Percentiles rank a stretch among this genome's conserved stretches.
These are phyloP conservation scores for Trichoderma sp. DNA, from an alignment of 2,329 filamentous ascomycete genomes.

Conservation along the genomic window DNA sequence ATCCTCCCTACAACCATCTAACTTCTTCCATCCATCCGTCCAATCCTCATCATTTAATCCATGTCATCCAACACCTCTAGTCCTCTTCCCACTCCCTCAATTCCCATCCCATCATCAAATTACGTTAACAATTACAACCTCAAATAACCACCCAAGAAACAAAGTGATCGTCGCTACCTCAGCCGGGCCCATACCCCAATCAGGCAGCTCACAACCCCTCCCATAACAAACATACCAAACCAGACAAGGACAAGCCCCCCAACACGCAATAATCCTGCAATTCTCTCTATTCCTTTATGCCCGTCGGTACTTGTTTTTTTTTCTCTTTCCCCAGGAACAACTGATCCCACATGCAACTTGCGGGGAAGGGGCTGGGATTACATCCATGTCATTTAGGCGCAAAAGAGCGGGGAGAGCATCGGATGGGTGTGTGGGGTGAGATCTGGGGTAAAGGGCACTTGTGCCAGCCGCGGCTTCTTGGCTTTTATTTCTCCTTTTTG, in stretches of 20 bases:
- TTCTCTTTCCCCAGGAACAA: not conserved
- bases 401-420: not conserved
- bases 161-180: not conserved
- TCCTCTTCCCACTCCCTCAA: not conserved
- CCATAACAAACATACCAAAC: not conserved
- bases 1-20: not conserved
- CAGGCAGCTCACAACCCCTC: slow-evolving; percentile 3
- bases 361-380: not conserved
- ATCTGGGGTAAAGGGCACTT: slow-evolving; percentile 7
- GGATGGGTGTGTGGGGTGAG: not conserved
- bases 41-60: not conserved
- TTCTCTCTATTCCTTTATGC: not conserved
- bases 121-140: not conserved
- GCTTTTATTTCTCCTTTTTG: not conserved
- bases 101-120: not conserved
- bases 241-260: not conserved
- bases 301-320: not conserved
- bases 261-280: not conserved
- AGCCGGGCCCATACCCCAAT: not conserved
- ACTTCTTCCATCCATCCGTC: not conserved
- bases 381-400: not conserved
- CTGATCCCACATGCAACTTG: not conserved
- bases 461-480: slow-evolving; percentile 4
- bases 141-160: not conserved
- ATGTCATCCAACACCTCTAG: not conserved